Conservation (phyloP, 257 asterid species). For the Ballota nigra region DNA sequence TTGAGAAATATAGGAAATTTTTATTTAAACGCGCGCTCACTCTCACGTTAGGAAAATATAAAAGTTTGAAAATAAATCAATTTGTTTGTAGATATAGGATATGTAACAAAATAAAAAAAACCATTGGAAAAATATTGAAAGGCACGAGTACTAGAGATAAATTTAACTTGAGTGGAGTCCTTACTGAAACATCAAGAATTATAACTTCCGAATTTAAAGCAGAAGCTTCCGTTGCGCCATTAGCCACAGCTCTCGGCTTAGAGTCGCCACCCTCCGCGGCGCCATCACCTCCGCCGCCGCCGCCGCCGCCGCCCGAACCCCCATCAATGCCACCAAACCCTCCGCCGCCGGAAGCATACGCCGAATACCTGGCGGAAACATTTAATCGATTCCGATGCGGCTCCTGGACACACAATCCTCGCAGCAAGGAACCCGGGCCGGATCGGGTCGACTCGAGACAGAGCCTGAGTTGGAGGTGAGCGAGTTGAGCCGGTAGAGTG, state of each 20-base stretch:
- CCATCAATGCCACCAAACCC: conserved; percentile 58
- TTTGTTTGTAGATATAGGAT: not conserved
- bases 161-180: conserved; percentile 20
- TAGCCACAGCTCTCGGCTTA: conserved; percentile 48
- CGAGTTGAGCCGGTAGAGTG: conserved; percentile 38
- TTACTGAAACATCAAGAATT: conserved; percentile 87
- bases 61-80: not conserved
- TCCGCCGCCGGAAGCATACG: conserved; percentile 74
- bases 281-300: conserved; percentile 50
- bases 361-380: conserved; percentile 50
- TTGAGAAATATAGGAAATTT: not conserved
- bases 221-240: conserved; percentile 53
- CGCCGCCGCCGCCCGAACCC: conserved; percentile 47
- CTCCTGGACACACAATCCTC: conserved; percentile 27
- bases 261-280: conserved; percentile 54
- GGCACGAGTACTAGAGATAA: not conserved
- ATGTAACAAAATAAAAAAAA: not conserved
- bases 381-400: conserved; percentile 31
- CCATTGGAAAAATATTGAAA: not conserved
- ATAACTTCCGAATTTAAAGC: conserved; percentile 76
- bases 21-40: not conserved
- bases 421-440: conserved; percentile 29
- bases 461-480: conserved; percentile 38
- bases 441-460: conserved; percentile 29
- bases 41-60: not conserved